Percentiles rank a stretch among this genome's conserved stretches.
phyloP scores from a whole-genome alignment of 768 basidiomycete species.

The Phallus indusiatus region DNA sequence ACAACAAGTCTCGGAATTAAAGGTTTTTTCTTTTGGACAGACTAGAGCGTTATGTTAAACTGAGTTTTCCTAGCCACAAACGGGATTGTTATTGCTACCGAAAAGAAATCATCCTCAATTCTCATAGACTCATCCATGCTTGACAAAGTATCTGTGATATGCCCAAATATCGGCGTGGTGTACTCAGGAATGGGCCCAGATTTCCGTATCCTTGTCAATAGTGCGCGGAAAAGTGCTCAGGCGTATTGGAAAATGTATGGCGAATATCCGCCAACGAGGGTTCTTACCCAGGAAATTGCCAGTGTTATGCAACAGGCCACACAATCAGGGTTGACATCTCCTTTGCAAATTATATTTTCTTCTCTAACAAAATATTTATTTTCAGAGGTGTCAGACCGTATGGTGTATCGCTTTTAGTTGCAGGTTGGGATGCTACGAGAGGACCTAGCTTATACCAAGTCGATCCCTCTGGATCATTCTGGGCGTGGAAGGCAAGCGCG shows the following conservation, averaged over 20 bases:
- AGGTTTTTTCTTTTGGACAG: conserved; percentile 42
- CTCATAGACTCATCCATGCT: conserved; percentile 97
- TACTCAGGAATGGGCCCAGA: conserved; percentile 99
- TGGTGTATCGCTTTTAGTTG: conserved; percentile 93
- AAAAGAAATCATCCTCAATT: conserved; percentile 98
- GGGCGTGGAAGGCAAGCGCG: conserved; percentile 99
- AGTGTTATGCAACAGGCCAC: conserved; percentile 99
- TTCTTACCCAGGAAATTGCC: conserved; percentile 94
- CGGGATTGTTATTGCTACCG: conserved; percentile 98
- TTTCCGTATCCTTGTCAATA: conserved; percentile 87
- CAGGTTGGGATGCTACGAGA: conserved; percentile 92
- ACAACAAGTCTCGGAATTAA: conserved; percentile 98
- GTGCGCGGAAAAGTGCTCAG: conserved; percentile 95
- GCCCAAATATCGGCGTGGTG: conserved; percentile 98
- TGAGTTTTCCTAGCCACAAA: conserved; percentile 65
- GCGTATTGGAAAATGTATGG: conserved; percentile 99
- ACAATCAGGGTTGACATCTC: conserved; percentile 76
- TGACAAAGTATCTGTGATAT: conserved; percentile 94
- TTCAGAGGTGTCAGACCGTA: conserved; percentile 95
- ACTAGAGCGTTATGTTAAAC: neutral
- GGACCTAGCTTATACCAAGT: conserved; percentile 98
- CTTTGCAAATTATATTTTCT: conserved; percentile 7
- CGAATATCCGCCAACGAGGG: conserved; percentile 94
- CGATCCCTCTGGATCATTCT: conserved; percentile 97
- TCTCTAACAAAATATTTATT: conserved; percentile 13